Conservation (phyloP, 2,329 filamentous ascomycete genomes). For the Monilinia polystroma region DNA sequence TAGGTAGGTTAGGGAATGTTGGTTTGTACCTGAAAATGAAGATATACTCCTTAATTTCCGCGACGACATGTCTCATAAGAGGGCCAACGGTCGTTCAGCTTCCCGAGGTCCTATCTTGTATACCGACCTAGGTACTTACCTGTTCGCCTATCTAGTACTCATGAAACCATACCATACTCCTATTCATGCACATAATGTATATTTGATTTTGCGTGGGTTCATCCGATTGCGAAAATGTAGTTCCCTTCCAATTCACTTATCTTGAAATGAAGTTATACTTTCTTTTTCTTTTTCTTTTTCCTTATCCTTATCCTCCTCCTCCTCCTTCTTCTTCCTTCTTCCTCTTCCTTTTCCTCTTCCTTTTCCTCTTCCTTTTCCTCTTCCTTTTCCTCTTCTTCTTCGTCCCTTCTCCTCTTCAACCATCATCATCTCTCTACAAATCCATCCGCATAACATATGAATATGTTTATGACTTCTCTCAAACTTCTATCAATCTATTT, state of each 20-base stretch:
- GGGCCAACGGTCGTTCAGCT: too few species aligned
- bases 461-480: not conserved
- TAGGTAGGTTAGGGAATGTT: too few species aligned
- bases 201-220: too few species aligned
- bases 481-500: not conserved
- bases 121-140: not conserved
- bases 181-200: not conserved
- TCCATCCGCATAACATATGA: too few species aligned
- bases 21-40: not conserved
- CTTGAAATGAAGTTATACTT: constrained; percentile 1
- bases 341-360: too few species aligned
- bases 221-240: too few species aligned
- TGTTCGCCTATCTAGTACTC: not conserved
- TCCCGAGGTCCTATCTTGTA: not conserved
- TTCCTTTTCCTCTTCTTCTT: not conserved
- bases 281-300: not conserved
- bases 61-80: not conserved
- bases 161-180: not conserved
- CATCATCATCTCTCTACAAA: not conserved
- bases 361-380: not conserved
- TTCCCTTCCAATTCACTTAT: not conserved
- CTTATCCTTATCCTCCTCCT: too few species aligned
- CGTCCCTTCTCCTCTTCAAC: too few species aligned
- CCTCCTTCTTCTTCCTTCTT: not conserved
- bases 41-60: not conserved